These are phyloP conservation scores for Cymbidium sinense DNA, from an alignment of 106 monocot genomes.

Conservation along the genomic window DNA sequence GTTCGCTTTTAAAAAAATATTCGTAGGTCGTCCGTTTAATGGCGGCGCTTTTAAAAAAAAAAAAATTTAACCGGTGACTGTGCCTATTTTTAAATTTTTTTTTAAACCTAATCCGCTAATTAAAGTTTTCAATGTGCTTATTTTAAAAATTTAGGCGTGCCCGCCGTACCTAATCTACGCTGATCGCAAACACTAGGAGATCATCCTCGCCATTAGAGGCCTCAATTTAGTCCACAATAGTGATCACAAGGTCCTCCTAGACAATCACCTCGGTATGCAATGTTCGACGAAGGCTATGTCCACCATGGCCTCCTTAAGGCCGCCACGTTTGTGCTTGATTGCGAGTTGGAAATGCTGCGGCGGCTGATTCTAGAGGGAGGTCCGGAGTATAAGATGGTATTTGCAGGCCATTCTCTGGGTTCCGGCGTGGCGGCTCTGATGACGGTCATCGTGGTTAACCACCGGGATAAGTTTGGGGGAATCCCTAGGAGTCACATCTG, in stretches of 20 bases:
- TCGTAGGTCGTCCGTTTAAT: too few relatives aligned
- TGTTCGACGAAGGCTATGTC: conserved; percentile 31
- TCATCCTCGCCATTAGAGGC: conserved; percentile 74
- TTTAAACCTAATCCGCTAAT: too few relatives aligned
- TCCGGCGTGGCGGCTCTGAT: conserved; percentile 81
- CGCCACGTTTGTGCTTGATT: conserved; percentile 58
- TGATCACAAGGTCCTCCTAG: conserved; percentile 68
- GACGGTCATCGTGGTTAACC: conserved; percentile 59
- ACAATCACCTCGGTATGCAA: conserved; percentile 78
- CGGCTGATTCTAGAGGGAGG: conserved; percentile 34
- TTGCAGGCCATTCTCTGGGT: conserved; percentile 85
- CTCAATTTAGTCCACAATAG: conserved; percentile 65
- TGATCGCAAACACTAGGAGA: conserved; percentile 59
- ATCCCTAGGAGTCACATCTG: conserved; percentile 56
- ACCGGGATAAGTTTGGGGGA: conserved; percentile 52
- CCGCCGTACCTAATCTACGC: conserved; percentile 78
- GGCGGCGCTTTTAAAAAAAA: too few relatives aligned
- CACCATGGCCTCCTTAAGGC: too few relatives aligned
- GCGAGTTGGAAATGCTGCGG: conserved; percentile 50
- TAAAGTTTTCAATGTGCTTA: too few relatives aligned
- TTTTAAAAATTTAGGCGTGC: too few relatives aligned
- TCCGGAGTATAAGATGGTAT: conserved; percentile 58
- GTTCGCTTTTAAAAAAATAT: too few relatives aligned
- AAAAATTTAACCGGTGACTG: too few relatives aligned
- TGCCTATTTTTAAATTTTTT: too few relatives aligned